Percentiles rank a stretch among this genome's conserved stretches.
Evolutionary conservation across 2,329 filamentous ascomycete genomes (phyloP).

Genomic region (Ilyonectria sp.): DNA sequence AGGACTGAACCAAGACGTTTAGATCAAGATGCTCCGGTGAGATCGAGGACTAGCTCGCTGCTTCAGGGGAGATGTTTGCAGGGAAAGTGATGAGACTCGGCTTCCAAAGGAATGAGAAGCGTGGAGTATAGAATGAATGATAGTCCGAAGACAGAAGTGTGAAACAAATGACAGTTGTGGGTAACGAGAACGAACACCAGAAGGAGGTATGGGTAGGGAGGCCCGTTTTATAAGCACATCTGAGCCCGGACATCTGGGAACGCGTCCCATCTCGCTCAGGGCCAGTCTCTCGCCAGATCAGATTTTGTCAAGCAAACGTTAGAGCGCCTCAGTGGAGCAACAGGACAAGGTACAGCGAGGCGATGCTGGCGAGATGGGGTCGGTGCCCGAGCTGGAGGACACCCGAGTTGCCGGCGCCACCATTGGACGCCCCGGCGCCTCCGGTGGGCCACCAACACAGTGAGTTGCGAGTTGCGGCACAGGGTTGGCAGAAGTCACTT

Average conservation of each 20-base stretch:
- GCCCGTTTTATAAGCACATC: conserved; percentile 50
- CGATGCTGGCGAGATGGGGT: conserved; percentile 30
- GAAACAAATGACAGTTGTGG: conserved; percentile 46
- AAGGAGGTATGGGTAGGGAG: conserved; percentile 39
- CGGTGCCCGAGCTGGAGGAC: conserved; percentile 16
- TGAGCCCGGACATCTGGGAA: conserved; percentile 34
- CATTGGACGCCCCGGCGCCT: conserved; percentile 37
- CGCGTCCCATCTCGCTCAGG: conserved; percentile 26
- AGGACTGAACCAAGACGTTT: conserved; percentile 44
- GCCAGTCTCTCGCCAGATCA: conserved; percentile 36
- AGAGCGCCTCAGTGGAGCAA: conserved; percentile 41
- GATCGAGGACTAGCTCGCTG: conserved; percentile 49
- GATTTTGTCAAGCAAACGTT: conserved; percentile 46
- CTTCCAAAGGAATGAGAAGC: conserved; percentile 54
- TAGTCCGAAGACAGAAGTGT: conserved; percentile 49
- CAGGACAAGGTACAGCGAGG: conserved; percentile 13
- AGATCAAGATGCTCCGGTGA: conserved; percentile 31
- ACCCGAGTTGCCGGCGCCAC: conserved; percentile 24
- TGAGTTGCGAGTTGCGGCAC: conserved; percentile 30
- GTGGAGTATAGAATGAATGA: conserved; percentile 46
- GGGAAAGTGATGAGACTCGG: conserved; percentile 43
- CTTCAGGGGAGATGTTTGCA: conserved; percentile 32
- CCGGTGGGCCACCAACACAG: conserved; percentile 35
- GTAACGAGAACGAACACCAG: conserved; percentile 32
- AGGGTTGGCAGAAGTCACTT: conserved; percentile 25